Conservation (phyloP, 306 rosid species). For the Dryas drummondii region DNA sequence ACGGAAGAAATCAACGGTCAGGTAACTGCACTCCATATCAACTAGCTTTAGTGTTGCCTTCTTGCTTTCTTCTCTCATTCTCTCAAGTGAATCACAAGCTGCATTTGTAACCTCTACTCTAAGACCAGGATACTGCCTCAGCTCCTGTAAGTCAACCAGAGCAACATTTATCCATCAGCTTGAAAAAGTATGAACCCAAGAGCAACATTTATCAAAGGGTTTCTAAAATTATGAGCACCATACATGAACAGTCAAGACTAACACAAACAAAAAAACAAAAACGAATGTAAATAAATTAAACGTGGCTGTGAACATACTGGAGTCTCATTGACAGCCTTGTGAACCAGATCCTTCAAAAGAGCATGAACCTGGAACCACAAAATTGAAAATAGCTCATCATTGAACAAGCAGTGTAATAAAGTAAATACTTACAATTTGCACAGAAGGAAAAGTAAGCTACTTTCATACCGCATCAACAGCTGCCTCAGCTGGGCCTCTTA, state of each 20-base stretch:
- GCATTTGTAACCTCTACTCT: constrained; percentile 86
- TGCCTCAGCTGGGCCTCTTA: constrained; percentile 97
- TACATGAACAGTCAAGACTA: neutral
- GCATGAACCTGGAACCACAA: constrained; percentile 61
- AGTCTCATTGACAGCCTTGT: constrained; percentile 78
- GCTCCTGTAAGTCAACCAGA: constrained; percentile 51
- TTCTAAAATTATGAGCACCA: neutral
- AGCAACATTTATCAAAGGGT: neutral
- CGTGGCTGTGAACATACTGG: constrained; percentile 43
- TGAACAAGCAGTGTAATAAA: neutral
- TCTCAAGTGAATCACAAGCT: constrained; percentile 72
- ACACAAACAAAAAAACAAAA: constrained; percentile 1
- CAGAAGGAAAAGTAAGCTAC: constrained; percentile 1
- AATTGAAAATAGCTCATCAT: constrained; percentile 24
- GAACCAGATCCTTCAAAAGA: constrained; percentile 71
- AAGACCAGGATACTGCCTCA: constrained; percentile 89
- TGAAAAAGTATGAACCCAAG: neutral
- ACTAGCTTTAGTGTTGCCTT: constrained; percentile 79
- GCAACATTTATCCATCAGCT: constrained; percentile 9
- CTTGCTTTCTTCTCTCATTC: constrained; percentile 89
- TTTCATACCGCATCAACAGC: constrained; percentile 85
- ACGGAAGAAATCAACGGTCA: constrained; percentile 90
- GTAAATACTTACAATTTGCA: constrained; percentile 9
- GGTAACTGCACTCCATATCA: constrained; percentile 90
- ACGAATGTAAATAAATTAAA: constrained; percentile 18